Percentiles rank a stretch among this genome's conserved stretches.
phyloP scores from a whole-genome alignment of 306 rosid species.

The Mimosa pudica region DNA sequence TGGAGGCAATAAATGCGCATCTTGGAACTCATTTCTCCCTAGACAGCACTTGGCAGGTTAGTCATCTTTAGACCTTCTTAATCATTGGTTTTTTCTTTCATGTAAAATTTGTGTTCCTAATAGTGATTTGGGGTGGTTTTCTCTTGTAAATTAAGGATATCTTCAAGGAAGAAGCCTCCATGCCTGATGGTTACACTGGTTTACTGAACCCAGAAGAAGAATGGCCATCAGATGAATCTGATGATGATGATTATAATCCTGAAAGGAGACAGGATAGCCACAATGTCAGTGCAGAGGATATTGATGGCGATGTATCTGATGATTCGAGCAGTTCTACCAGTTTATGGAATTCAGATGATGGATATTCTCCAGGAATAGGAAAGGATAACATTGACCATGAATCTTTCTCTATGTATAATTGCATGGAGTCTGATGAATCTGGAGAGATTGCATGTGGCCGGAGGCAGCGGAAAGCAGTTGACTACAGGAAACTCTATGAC shows the following conservation, averaged over 20 bases:
- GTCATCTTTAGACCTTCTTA: conserved; percentile 17
- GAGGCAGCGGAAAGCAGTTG: conserved; percentile 74
- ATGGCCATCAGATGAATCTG: conserved; percentile 96
- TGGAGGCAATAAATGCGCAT: conserved; percentile 80
- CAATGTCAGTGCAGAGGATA: conserved; percentile 46
- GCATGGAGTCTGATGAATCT: conserved; percentile 68
- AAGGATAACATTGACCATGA: conserved; percentile 43
- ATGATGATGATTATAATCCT: conserved; percentile 87
- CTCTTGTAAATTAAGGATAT: conserved; percentile 57
- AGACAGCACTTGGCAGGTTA: conserved; percentile 81
- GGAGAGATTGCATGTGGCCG: conserved; percentile 58
- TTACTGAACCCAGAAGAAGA: conserved; percentile 65
- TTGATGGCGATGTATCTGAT: conserved; percentile 47
- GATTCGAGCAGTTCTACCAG: conserved; percentile 52
- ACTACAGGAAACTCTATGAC: conserved; percentile 71
- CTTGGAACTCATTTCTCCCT: conserved; percentile 77
- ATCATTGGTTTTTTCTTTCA: not conserved
- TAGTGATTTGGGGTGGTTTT: conserved; percentile 25
- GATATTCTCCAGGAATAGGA: conserved; percentile 32
- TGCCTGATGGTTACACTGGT: conserved; percentile 57
- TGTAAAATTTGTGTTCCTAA: not conserved
- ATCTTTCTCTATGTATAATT: conserved; percentile 40
- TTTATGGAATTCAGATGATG: conserved; percentile 57
- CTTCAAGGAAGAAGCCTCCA: conserved; percentile 87
- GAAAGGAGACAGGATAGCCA: conserved; percentile 59